A percentile compares a stretch with the other conserved stretches of the same genome.
phyloP scores from a whole-genome alignment of 2,329 filamentous ascomycete species.

The Aurifilum marmelostoma region DNA sequence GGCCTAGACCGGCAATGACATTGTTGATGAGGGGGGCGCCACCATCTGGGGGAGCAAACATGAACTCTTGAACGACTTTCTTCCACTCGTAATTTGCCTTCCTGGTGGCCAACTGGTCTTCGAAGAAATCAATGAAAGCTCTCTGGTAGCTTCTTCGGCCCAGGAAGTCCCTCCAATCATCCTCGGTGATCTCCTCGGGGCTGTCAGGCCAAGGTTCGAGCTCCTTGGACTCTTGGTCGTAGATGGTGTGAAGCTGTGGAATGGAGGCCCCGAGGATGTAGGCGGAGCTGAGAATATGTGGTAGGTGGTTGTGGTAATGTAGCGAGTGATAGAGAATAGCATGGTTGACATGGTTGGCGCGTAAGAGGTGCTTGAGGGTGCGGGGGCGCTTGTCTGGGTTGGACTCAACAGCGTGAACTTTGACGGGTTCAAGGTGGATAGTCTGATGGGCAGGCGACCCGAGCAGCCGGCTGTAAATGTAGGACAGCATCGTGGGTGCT shows the following conservation, averaged over 20 bases:
- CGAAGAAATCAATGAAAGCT: slow-evolving; percentile 92
- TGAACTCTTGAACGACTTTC: slow-evolving; percentile 71
- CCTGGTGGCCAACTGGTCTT: slow-evolving; percentile 78
- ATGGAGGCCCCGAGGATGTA: slow-evolving; percentile 80
- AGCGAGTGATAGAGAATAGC: slow-evolving; percentile 78
- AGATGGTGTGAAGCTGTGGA: slow-evolving; percentile 76
- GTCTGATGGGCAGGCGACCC: slow-evolving; percentile 35
- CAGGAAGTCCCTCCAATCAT: slow-evolving; percentile 86
- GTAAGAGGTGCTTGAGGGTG: slow-evolving; percentile 86
- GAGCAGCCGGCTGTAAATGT: slow-evolving; percentile 38
- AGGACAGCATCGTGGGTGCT: slow-evolving; percentile 34
- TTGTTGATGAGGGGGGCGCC: slow-evolving; percentile 80
- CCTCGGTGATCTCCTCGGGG: slow-evolving; percentile 77
- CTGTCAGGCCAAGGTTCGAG: slow-evolving; percentile 83
- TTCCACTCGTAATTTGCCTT: slow-evolving; percentile 78
- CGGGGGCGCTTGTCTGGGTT: slow-evolving; percentile 76
- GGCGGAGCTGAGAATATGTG: slow-evolving; percentile 81
- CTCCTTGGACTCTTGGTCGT: slow-evolving; percentile 72
- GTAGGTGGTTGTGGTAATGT: slow-evolving; percentile 79
- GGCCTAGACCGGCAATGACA: slow-evolving; percentile 77
- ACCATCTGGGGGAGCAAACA: slow-evolving; percentile 61
- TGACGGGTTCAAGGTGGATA: slow-evolving; percentile 67
- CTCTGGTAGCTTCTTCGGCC: slow-evolving; percentile 82
- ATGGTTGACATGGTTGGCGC: slow-evolving; percentile 89
- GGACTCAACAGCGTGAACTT: slow-evolving; percentile 79